Evolutionary conservation across 78 protist genomes (phyloP).

Genomic region (Dictyostelium discoideum): dicty_2.7 NC_007090.3:1340001-1340500

Average conservation of each 20-base stretch:
- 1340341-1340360: too few species aligned
- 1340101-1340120: slow-evolving; percentile 25
- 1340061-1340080: slow-evolving; percentile 47
- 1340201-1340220: too few species aligned
- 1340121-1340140: slow-evolving; percentile 37
- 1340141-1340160: slow-evolving; percentile 57
- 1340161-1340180: slow-evolving; percentile 36
- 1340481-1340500: too few species aligned
- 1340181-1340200: slow-evolving; percentile 39
- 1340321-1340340: too few species aligned
- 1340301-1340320: not conserved
- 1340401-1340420: too few species aligned
- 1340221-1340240: too few species aligned
- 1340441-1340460: too few species aligned
- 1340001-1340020: slow-evolving; percentile 62
- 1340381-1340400: too few species aligned
- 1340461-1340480: too few species aligned
- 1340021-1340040: slow-evolving; percentile 49
- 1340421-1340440: too few species aligned
- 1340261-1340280: not conserved
- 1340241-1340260: not conserved
- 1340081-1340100: slow-evolving; percentile 1
- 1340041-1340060: slow-evolving; percentile 26
- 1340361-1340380: too few species aligned
- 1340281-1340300: not conserved